Evolutionary conservation across 73 alveolate genomes (phyloP).

Genomic region (Blepharisma japonicum): DNA sequence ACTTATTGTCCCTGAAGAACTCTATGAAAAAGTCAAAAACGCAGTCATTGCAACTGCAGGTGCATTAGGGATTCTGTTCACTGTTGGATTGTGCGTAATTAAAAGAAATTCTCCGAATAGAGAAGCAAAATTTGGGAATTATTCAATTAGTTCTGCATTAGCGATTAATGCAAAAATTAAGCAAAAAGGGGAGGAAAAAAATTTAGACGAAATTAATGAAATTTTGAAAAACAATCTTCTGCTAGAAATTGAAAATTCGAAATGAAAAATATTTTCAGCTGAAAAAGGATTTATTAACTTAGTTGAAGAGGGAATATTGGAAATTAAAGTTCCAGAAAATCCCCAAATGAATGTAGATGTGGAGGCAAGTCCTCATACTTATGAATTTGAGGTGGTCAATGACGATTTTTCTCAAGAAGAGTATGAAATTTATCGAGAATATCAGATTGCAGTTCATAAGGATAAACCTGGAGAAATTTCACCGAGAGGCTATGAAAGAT

Average conservation of each 20-base stretch:
- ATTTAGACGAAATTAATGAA: background rate
- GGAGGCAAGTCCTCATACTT: background rate
- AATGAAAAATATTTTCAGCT: background rate
- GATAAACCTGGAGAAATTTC: slow-evolving; percentile 37
- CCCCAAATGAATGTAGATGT: background rate
- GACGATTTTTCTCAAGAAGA: slow-evolving; percentile 47
- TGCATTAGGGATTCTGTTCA: background rate
- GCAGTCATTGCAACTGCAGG: background rate
- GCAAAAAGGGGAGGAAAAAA: background rate
- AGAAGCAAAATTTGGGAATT: background rate
- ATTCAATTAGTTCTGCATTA: background rate
- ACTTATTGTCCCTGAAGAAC: background rate
- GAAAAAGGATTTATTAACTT: background rate
- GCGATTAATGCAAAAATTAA: background rate
- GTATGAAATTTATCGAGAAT: slow-evolving; percentile 51
- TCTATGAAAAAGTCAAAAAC: background rate
- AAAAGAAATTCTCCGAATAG: background rate
- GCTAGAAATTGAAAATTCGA: background rate
- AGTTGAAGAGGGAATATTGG: background rate
- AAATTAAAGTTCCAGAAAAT: background rate
- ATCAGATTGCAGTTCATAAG: slow-evolving; percentile 54
- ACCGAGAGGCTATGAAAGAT: slow-evolving; percentile 41
- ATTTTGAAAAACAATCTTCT: background rate
- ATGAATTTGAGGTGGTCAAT: slow-evolving; percentile 34
- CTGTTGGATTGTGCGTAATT: background rate